Base-by-base conservation (phyloP, 1,284 basidiomycete species). In the Cutaneotrichosporon sp. region DNA sequence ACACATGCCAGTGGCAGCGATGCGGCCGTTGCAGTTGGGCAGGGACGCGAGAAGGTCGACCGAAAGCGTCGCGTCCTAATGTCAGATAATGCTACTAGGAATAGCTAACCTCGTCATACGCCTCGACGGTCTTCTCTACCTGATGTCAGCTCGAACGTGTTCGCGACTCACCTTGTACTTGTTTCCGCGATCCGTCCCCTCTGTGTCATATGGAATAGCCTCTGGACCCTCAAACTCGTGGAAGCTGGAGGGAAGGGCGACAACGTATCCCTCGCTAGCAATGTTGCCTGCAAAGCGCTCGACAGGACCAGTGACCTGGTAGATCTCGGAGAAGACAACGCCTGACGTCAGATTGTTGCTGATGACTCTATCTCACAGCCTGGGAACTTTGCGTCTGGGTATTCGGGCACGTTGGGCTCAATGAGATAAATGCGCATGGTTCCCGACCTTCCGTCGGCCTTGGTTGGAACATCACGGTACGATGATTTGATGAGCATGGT, bases 191-290 rank as follows among this genome's bases (percentile, higher is more conserved):
- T 92, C 89, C 18, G 91, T 92, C 80, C 90, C 90, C 78, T 90
- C 86, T 0, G 76, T 78, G 67, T 93, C 90, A 67, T 94, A 96
- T 0, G 88, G 82, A 54, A 96, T 84, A 0, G 90, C 75, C 49
- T 90, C 88, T 0, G 89, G 86, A 0, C 87, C 86, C 69, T 90
- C 82, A 55, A 93, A 94, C 68, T 96, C 91, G 67, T 96, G 91
- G 73, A 88, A 96, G 2, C 61, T 64, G 14, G 67, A 69, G 14
- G 73, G 70, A 1, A 69, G 65, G 5, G 73, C 72, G 14, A 72
- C 68, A 21, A 73, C 62, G 41, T 67, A 75, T 12, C 73, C 90
- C 52, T 93, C 89, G 54, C 87, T 88, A 1, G 91, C 91, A 63
- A 96, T 93, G 75, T 91, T 87, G 20, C 88, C 84, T 0, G 90